phyloP scores from a whole-genome alignment of 1,284 basidiomycete species.

The Cerioporus squamosus region DNA sequence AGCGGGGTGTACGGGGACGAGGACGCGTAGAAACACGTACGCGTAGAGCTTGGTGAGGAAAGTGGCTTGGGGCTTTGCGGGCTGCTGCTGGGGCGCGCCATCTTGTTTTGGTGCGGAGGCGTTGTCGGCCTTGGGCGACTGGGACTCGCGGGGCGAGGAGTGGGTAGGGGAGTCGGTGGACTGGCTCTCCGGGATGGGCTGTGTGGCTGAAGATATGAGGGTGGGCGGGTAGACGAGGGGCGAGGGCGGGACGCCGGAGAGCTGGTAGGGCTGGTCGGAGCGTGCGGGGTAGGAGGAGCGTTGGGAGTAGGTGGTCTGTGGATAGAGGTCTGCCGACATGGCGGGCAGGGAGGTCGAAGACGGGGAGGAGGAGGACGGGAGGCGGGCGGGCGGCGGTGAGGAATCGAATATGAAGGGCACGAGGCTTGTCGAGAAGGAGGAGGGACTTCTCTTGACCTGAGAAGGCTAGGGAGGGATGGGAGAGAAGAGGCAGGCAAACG shows the following conservation, averaged over 20 bases:
- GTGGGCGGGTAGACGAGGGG: slow-evolving; percentile 51
- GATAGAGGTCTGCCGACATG: slow-evolving; percentile 68
- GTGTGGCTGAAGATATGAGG: slow-evolving; percentile 42
- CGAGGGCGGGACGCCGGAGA: slow-evolving; percentile 29
- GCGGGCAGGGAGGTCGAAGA: slow-evolving; percentile 40
- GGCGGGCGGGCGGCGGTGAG: slow-evolving; percentile 28
- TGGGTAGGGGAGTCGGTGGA: slow-evolving; percentile 34
- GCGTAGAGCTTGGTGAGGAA: slow-evolving; percentile 93
- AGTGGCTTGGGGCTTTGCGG: slow-evolving; percentile 82
- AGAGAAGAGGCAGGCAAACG: slow-evolving; percentile 18
- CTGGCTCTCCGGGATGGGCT: slow-evolving; percentile 52
- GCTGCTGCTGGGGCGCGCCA: slow-evolving; percentile 48
- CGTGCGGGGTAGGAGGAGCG: slow-evolving; percentile 36
- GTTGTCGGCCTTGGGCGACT: slow-evolving; percentile 39
- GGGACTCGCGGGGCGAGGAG: slow-evolving; percentile 34
- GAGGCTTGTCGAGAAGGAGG: slow-evolving; percentile 36
- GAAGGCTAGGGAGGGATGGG: slow-evolving; percentile 35
- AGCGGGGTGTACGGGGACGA: slow-evolving; percentile 15
- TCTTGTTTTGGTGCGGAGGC: slow-evolving; percentile 51
- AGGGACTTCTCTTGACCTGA: slow-evolving; percentile 39
- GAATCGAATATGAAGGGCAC: slow-evolving; percentile 34
- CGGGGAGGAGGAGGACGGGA: slow-evolving; percentile 29
- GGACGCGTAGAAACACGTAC: slow-evolving; percentile 51
- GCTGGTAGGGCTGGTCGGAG: slow-evolving; percentile 32
- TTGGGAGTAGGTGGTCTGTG: slow-evolving; percentile 55